Evolutionary conservation across 371 early-diverging fungal species (phyloP), one percentile per base, ranked within the genome.

Genomic region (Mortierella sp.): DNA sequence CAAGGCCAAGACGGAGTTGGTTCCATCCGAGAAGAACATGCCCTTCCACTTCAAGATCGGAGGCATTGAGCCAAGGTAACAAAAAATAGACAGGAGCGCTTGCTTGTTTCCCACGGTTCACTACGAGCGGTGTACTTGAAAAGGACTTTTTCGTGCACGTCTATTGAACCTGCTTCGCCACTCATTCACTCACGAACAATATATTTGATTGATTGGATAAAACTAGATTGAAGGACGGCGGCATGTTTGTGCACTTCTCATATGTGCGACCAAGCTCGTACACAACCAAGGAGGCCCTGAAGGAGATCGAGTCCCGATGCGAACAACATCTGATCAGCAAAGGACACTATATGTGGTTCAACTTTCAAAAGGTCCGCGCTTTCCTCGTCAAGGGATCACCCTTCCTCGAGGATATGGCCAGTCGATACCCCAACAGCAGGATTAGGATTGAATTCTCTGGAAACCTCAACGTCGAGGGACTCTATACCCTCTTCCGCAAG

Each of bases 361-460:
- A 90, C 53, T 73, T 93, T 22, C 88, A 87, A 72, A 89, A 87
- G 3, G 79, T 90, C 1, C 88, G 92, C 52, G 89, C 91, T 0
- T 90, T 94, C 68, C 79, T 90, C 11, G 92, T 93, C 63, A 90
- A 92, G 71, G 97, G 97, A 0, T 76, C 86, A 19, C 96, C 97
- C 10, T 97, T 95, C 79, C 85, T 94, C 24, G 97, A 97, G 74
- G 97, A 97, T 72, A 89, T 97, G 76, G 86, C 93, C 45, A 89
- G 90, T 4, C 87, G 94, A 65, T 90, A 93, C 74, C 97, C 97
- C 14, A 85, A 90, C 47, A 71, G 73, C 64, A 74, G 68, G 37
- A 74, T 82, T 66, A 65, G 65, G 8, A 29, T 81, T n/a, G 70
- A 80, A 39, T 74, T 53, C 24, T 39, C 65, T 1, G 63, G 73